Base-by-base conservation (phyloP, 495 filamentous ascomycete species). In the Tuber brumale region DNA sequence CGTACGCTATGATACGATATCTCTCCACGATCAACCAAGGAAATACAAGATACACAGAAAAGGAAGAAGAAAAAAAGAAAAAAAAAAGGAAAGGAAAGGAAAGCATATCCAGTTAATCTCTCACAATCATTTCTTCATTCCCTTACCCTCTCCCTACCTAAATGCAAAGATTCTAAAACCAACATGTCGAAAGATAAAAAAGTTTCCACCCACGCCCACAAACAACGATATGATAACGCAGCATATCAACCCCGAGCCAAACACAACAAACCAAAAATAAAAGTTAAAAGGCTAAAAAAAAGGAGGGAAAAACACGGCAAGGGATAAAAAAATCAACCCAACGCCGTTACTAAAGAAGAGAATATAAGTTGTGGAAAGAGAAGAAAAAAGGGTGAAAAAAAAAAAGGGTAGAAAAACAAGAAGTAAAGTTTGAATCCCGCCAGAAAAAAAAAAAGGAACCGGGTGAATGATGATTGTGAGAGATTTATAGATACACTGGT, bases 341-440 rank as follows among this genome's bases (percentile, higher is more conserved):
- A 79, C 77, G 77, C 77, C 77, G 71, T 74, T 69, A 45, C 74
- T 70, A 44, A 35, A 74, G 18, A 75, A 61, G 70, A 66, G 31
- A 69, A 74, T 41, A 43, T 66, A 79, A 31, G 57, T 31, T 48
- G 48, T 57, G 46, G 70, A 16, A 16, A 39, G 27, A 71, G 21
- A 61, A 70, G 70, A 78, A 75, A 75, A 66, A 31, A 2, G 16
- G 37, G 23, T 69, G 21, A 46, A 79, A 78, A 78, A 76, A 46
- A 79, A 78, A 78, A 76, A 78, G 76, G 51, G 71, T 78, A 78
- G 51, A 77, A 73, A 78, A 73, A 78, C 75, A 77, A 78, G 75
- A 78, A 78, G 74, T 39, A 70, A 78, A 78, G 74, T 39, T 57
- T 27, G 57, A 66, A 66, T 66, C 57, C 57, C 31, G 57, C 57